phyloP scores from a whole-genome alignment of 805 yeast genomes.

The Wickerhamomyces rabaulensis region DNA sequence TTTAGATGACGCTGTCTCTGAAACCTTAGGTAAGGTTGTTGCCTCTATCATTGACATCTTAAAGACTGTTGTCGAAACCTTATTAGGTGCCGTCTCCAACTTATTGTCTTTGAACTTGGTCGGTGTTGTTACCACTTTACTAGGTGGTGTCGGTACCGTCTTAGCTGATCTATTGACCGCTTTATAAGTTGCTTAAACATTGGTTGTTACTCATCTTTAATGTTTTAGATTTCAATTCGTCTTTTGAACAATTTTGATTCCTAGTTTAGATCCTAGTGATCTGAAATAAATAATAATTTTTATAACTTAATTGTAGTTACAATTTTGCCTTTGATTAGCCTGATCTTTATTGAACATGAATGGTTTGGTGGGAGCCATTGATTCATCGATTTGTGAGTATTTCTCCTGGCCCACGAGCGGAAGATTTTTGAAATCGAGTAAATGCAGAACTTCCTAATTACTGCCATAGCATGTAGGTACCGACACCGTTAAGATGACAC shows the following conservation, averaged over 20 bases:
- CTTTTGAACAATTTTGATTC: not conserved
- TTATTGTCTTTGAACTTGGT: conserved; percentile 11
- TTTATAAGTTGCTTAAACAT: not conserved
- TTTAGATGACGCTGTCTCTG: conserved; percentile 3
- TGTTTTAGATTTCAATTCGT: not conserved
- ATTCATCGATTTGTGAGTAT: too few species aligned
- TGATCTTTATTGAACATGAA: too few species aligned
- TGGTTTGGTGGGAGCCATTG: too few species aligned
- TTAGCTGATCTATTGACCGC: conserved; percentile 5
- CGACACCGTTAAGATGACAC: too few species aligned
- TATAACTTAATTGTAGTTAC: too few species aligned
- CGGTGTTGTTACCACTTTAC: conserved; percentile 13
- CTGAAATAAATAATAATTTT: too few species aligned
- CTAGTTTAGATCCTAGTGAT: not conserved
- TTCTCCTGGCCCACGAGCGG: too few species aligned
- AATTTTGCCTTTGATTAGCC: too few species aligned
- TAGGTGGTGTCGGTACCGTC: conserved; percentile 8
- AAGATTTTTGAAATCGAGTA: too few species aligned
- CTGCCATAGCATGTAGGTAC: too few species aligned
- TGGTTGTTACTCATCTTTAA: too few species aligned
- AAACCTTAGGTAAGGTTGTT: conserved; percentile 2
- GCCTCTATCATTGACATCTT: conserved; percentile 1
- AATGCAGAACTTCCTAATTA: too few species aligned
- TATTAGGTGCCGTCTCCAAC: conserved; percentile 2
- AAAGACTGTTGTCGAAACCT: conserved; percentile 4